These are phyloP conservation scores for Gyrodon lividus DNA, from an alignment of 768 basidiomycete species.

Conservation along the genomic window DNA sequence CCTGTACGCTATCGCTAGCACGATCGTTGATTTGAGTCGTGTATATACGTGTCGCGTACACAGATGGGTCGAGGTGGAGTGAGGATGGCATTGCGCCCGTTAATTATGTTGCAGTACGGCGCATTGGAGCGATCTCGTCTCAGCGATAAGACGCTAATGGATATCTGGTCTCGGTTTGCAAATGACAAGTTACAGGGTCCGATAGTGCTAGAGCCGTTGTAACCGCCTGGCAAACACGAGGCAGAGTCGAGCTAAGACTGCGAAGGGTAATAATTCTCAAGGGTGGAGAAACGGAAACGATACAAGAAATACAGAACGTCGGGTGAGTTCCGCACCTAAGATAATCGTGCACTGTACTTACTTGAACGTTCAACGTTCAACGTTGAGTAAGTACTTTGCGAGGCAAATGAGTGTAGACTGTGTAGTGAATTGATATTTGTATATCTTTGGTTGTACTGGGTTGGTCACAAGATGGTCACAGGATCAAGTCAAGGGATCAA, in stretches of 20 bases:
- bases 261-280: no score
- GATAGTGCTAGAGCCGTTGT: slow-evolving; percentile 6
- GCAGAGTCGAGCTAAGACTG: neutral
- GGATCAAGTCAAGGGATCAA: slow-evolving; percentile 22
- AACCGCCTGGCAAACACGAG: slow-evolving; percentile 1
- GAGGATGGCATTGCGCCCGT: no score
- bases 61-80: neutral
- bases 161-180: neutral
- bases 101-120: no score
- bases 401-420: no score
- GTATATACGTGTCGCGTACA: no score
- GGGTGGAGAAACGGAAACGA: neutral
- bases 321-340: no score
- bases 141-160: neutral
- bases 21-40: no score
- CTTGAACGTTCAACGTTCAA: neutral
- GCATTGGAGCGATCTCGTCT: no score
- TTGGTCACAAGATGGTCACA: slow-evolving; percentile 31
- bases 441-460: slow-evolving; percentile 29
- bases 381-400: neutral
- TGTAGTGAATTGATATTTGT: slow-evolving; percentile 18
- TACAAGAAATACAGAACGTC: neutral
- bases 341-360: neutral
- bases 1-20: no score
- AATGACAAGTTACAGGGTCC: neutral